Conservation (phyloP, 2,329 filamentous ascomycete species). For the Fusarium transvaalense region DNA sequence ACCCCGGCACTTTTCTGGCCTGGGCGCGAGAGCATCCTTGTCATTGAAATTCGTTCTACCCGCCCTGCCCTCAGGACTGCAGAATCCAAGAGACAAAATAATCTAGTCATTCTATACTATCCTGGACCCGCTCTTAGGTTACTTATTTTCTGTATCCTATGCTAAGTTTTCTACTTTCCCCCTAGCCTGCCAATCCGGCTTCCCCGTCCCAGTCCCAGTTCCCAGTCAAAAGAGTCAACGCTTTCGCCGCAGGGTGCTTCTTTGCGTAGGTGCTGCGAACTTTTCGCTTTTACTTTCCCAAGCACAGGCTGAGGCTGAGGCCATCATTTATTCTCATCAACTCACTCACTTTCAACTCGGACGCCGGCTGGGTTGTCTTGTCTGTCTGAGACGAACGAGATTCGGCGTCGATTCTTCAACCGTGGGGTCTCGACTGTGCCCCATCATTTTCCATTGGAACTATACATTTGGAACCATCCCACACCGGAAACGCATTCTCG, state of each 20-base stretch:
- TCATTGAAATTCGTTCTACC: constrained; percentile 40
- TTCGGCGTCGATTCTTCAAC: constrained; percentile 41
- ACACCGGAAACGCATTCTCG: constrained; percentile 24
- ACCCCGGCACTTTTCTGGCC: constrained; percentile 32
- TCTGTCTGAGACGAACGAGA: constrained; percentile 40
- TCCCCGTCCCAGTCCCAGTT: constrained; percentile 36
- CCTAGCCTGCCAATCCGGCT: constrained; percentile 38
- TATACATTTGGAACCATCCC: constrained; percentile 25
- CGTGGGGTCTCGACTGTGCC: constrained; percentile 34
- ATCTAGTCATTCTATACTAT: no score
- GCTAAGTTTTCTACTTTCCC: no score
- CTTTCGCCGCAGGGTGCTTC: constrained; percentile 39
- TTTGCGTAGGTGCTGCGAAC: constrained; percentile 42
- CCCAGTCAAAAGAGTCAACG: constrained; percentile 30
- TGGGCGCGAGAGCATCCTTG: constrained; percentile 31
- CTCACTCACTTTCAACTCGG: constrained; percentile 22
- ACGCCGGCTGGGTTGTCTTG: constrained; percentile 45
- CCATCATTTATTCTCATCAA: constrained; percentile 19
- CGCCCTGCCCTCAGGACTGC: constrained; percentile 14
- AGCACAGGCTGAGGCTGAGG: constrained; percentile 31
- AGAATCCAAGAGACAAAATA: no score
- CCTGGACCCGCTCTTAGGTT: no score
- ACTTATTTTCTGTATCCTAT: no score
- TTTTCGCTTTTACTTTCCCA: constrained; percentile 34
- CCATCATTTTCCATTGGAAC: constrained; percentile 31